A percentile compares a stretch with the other conserved stretches of the same genome.
Conservation (phyloP, 495 filamentous ascomycete genomes). For the Penicillium salamii region DNA sequence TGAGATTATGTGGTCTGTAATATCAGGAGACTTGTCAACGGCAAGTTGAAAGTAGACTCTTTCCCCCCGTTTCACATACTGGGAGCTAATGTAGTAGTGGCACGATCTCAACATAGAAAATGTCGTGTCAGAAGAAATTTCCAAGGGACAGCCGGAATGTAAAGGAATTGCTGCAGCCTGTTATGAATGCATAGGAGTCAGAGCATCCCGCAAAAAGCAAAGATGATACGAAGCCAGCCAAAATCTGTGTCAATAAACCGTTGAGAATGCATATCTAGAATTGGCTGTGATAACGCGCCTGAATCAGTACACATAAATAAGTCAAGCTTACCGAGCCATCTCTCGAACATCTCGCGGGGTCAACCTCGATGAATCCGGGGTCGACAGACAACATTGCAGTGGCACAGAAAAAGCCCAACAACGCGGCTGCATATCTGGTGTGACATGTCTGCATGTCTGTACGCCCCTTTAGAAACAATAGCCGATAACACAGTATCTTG, state of each 20-base stretch:
- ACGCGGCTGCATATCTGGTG: slow-evolving; percentile 1
- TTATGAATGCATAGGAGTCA: not conserved
- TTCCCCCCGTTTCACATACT: not conserved
- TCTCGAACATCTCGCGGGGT: not conserved
- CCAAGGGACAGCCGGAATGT: no score
- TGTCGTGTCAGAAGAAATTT: no score
- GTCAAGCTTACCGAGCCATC: no score
- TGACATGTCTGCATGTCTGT: slow-evolving; percentile 1
- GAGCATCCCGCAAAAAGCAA: not conserved
- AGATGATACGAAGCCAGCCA: not conserved
- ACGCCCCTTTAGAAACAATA: not conserved
- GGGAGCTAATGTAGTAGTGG: not conserved
- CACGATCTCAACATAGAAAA: not conserved
- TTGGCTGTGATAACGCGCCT: no score
- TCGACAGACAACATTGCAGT: not conserved
- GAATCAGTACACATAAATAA: no score
- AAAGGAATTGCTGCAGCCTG: not conserved
- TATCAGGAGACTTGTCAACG: no score
- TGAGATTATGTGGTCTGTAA: no score
- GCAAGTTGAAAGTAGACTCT: not conserved
- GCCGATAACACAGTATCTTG: not conserved
- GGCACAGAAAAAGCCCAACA: not conserved
- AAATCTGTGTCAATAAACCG: not conserved
- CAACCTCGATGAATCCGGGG: not conserved
- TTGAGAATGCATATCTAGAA: not conserved